A percentile compares a stretch with the other conserved stretches of the same genome.
These are phyloP conservation scores for Crithidia sp. DNA, from an alignment of 208 protist species.

Conservation along the genomic window DNA sequence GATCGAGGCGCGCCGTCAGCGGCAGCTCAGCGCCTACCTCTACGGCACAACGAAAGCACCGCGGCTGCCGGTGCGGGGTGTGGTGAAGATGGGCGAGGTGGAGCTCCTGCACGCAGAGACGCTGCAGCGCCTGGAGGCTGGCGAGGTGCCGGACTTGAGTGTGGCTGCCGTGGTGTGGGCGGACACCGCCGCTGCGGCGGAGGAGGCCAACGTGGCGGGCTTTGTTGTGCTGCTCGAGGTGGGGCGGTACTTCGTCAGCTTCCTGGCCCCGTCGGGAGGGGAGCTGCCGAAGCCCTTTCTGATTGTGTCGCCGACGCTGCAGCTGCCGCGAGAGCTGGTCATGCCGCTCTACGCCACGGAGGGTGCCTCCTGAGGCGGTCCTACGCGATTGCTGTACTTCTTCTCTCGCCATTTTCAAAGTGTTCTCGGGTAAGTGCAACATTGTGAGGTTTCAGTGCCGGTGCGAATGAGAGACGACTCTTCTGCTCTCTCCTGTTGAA, in stretches of 20 bases:
- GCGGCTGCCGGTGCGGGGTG: slow-evolving; percentile 56
- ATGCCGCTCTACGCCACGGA: slow-evolving; percentile 43
- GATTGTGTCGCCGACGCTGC: slow-evolving; percentile 73
- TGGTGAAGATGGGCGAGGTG: slow-evolving; percentile 68
- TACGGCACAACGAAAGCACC: slow-evolving; percentile 63
- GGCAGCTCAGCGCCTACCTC: slow-evolving; percentile 74
- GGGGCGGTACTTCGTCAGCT: slow-evolving; percentile 73
- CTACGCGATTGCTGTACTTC: too few relatives aligned
- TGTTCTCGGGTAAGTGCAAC: too few relatives aligned
- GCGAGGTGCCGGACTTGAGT: slow-evolving; percentile 55
- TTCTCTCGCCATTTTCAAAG: too few relatives aligned
- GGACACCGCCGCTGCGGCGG: slow-evolving; percentile 58
- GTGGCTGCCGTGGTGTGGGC: slow-evolving; percentile 73
- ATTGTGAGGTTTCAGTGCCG: too few relatives aligned
- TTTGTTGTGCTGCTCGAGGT: slow-evolving; percentile 83
- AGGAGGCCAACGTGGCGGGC: slow-evolving; percentile 75
- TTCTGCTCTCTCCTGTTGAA: too few relatives aligned
- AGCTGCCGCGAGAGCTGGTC: slow-evolving; percentile 53
- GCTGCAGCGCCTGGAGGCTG: slow-evolving; percentile 50
- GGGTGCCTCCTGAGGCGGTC: not conserved
- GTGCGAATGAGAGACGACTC: too few relatives aligned
- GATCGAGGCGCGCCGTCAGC: slow-evolving; percentile 29
- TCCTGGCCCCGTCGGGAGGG: slow-evolving; percentile 69
- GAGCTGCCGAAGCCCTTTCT: slow-evolving; percentile 75
- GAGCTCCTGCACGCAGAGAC: slow-evolving; percentile 72